Base-by-base conservation (phyloP, 31 red algal genomes). In the Asparagopsis taxiformis region DNA sequence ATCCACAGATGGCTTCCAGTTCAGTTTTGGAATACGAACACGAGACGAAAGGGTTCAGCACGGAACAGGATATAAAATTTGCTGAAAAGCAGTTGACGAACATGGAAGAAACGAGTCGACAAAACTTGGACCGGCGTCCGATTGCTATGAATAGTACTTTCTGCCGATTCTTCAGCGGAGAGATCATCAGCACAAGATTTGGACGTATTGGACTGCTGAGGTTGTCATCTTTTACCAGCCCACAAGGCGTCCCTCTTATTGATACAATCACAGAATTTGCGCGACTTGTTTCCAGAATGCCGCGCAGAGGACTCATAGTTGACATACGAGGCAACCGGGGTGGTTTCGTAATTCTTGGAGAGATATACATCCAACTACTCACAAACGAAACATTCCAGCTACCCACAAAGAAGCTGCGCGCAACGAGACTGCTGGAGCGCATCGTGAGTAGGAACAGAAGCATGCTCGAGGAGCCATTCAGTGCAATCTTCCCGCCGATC, bases 281-380 rank as follows among this genome's bases (percentile, higher is more conserved):
- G 41, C 13, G 33, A 16, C 15, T 68, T 7, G 20, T 68, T 32
- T 3, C 4, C 21, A 16, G 13, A 4, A 43, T 68, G 34, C 64
- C 64, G 37, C 6, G 21, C 4, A 48, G 19, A 5, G 64, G 64
- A 20, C 34, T 68, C 21, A 68, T 68, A 24, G 30, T 68, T 17
- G 64, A 68, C 37, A 21, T 68, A 4, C 64, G 64, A 13, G 34
- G 37, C 4, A 68, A 68, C 37, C 3, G 35, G 21, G 64, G 64
- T 0, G 64, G 64, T 19, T 19, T 19, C n/a, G 26, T 30, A 16
- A 30, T 32, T 34, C 19, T 32, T 0, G 59, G 28, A 7, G 34
- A 62, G 59, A 17, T 62, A 30, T 16, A 32, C n/a, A 34, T 30
- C 7, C 26, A 62, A 16, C 0, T 34, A 30, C 7, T 30, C 17